A percentile compares a stretch with the other conserved stretches of the same genome.
Conservation (phyloP, 164 flowering plant species). For the Vitis labrusca region DNA sequence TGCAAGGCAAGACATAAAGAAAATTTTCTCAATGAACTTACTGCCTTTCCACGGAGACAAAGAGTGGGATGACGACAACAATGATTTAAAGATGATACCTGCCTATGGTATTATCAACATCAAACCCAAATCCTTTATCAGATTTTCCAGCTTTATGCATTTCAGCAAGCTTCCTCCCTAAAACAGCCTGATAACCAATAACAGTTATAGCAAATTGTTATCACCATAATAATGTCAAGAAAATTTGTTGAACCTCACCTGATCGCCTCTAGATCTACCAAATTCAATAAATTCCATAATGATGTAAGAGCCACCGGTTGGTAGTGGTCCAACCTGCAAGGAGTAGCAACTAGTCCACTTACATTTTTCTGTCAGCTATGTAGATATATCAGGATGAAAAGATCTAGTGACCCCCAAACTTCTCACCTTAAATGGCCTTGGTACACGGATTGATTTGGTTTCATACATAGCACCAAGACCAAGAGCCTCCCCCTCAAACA, state of each 20-base stretch:
- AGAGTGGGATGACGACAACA: background rate
- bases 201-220: slow-evolving; percentile 6
- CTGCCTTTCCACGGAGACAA: background rate
- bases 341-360: slow-evolving; percentile 13
- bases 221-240: background rate
- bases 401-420: slow-evolving; percentile 1
- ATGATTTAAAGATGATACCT: slow-evolving; percentile 45
- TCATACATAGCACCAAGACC: slow-evolving; percentile 85
- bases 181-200: slow-evolving; percentile 47
- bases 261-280: slow-evolving; percentile 78
- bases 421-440: slow-evolving; percentile 79
- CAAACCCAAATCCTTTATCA: slow-evolving; percentile 83
- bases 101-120: slow-evolving; percentile 90
- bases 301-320: slow-evolving; percentile 86
- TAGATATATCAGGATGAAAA: background rate
- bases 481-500: slow-evolving; percentile 98
- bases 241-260: slow-evolving; percentile 44
- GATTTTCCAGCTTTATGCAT: slow-evolving; percentile 94
- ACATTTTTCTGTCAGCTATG: background rate
- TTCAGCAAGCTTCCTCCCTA: slow-evolving; percentile 92
- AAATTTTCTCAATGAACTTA: slow-evolving; percentile 2
- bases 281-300: slow-evolving; percentile 94
- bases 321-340: slow-evolving; percentile 77
- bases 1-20: slow-evolving; percentile 19
- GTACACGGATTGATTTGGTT: slow-evolving; percentile 76